A percentile compares a stretch with the other conserved stretches of the same genome.
phyloP scores from a whole-genome alignment of 306 rosid species.

The Calophaca sinica region DNA sequence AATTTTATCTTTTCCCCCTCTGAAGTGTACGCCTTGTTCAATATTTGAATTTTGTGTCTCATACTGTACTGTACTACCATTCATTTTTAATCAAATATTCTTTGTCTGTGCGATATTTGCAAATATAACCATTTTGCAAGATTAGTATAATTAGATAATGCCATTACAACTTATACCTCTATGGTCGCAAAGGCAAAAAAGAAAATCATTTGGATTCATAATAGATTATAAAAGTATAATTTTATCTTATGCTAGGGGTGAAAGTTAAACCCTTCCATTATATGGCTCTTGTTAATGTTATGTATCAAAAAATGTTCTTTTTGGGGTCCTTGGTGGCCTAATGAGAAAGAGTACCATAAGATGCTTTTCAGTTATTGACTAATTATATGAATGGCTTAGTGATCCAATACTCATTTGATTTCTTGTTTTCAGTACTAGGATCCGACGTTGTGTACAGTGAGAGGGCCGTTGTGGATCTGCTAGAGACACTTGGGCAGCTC shows the following conservation, averaged over 20 bases:
- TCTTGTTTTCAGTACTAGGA: slow-evolving; percentile 65
- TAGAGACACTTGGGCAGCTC: slow-evolving; percentile 71
- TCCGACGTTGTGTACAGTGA: slow-evolving; percentile 90
- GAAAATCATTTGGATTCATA: background rate
- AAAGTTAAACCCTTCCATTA: background rate
- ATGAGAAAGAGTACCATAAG: slow-evolving; percentile 17
- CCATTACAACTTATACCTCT: background rate
- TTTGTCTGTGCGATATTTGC: background rate
- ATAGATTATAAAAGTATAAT: background rate
- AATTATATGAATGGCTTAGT: background rate
- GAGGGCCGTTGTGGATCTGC: slow-evolving; percentile 72
- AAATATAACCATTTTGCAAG: background rate
- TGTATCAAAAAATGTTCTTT: background rate
- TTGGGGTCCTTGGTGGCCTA: no score
- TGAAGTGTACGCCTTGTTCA: no score
- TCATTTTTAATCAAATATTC: background rate
- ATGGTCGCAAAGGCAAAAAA: background rate
- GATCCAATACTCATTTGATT: background rate
- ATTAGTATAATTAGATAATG: slow-evolving; percentile 9
- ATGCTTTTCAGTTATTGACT: slow-evolving; percentile 5
- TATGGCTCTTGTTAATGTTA: background rate
- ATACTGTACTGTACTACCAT: background rate
- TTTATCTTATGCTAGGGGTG: background rate
- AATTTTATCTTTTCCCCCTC: background rate
- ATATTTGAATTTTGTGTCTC: background rate